Percentiles rank a stretch among this genome's conserved stretches.
Conservation (phyloP, 169 alveolate genomes). For the Cryptosporidium baileyi region DNA sequence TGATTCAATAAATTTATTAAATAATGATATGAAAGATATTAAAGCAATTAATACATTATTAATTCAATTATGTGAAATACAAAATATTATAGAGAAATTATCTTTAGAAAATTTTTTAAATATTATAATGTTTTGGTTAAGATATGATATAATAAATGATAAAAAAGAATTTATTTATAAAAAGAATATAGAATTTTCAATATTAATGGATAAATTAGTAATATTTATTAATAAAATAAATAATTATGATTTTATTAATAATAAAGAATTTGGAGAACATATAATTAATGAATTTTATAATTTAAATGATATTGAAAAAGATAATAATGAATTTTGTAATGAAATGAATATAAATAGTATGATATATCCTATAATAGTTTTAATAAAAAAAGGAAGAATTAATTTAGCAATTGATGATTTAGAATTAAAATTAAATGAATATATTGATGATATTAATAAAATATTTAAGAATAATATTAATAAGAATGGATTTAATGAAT, state of each 20-base stretch:
- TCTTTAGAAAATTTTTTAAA: conserved; percentile 8
- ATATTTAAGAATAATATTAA: background rate
- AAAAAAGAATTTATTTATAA: background rate
- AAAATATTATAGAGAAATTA: conserved; percentile 17
- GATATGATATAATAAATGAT: background rate
- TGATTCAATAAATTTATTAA: background rate
- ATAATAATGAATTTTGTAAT: background rate
- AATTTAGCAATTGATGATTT: conserved; percentile 47
- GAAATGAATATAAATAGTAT: background rate
- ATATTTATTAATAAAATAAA: background rate
- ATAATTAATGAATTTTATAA: background rate
- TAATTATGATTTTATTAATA: background rate
- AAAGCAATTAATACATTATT: conserved; percentile 9
- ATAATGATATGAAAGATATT: conserved; percentile 2
- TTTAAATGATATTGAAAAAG: background rate
- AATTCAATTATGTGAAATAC: conserved; percentile 12
- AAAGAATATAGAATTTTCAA: background rate
- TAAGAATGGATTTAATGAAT: background rate
- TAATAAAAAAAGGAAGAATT: conserved; percentile 32
- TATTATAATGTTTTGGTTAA: conserved; percentile 5
- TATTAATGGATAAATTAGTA: background rate
- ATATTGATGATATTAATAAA: background rate
- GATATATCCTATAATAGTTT: conserved; percentile 21
- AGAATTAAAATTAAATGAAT: conserved; percentile 17
- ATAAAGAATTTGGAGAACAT: background rate